phyloP scores from a whole-genome alignment of 208 protist species.

The Trichomonas tenax region DNA sequence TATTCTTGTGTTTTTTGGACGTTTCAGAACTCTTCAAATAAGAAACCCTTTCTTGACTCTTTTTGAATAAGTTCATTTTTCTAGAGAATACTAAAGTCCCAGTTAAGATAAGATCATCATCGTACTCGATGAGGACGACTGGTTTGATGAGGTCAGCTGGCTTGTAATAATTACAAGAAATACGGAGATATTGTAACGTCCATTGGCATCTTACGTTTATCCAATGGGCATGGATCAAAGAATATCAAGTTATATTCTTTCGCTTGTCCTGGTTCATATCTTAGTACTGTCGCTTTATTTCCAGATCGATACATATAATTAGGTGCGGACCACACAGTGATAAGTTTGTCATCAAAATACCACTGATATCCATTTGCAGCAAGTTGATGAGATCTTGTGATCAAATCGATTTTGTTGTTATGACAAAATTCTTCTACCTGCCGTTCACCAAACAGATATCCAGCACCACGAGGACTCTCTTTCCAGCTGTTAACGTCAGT shows the following conservation, averaged over 20 bases:
- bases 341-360: constrained; percentile 36
- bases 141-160: too few relatives aligned
- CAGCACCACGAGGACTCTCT: constrained; percentile 82
- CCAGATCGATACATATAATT: constrained; percentile 51
- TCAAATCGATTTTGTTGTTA: constrained; percentile 74
- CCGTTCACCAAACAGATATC: constrained; percentile 94
- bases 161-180: background rate
- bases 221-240: background rate
- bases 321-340: constrained; percentile 35
- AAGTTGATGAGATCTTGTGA: constrained; percentile 52
- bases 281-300: constrained; percentile 44
- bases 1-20: too few relatives aligned
- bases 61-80: too few relatives aligned
- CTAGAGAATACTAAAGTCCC: too few relatives aligned
- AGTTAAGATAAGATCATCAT: too few relatives aligned
- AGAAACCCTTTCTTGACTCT: too few relatives aligned
- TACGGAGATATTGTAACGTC: background rate
- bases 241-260: background rate
- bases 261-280: constrained; percentile 70
- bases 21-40: too few relatives aligned
- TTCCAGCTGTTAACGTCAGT: constrained; percentile 56
- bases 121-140: too few relatives aligned
- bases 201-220: background rate
- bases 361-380: constrained; percentile 54
- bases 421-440: constrained; percentile 73